Evolutionary conservation across 768 basidiomycete species (phyloP), one percentile per base, ranked within the genome.

Genomic region (Exidia glandulosa): DNA sequence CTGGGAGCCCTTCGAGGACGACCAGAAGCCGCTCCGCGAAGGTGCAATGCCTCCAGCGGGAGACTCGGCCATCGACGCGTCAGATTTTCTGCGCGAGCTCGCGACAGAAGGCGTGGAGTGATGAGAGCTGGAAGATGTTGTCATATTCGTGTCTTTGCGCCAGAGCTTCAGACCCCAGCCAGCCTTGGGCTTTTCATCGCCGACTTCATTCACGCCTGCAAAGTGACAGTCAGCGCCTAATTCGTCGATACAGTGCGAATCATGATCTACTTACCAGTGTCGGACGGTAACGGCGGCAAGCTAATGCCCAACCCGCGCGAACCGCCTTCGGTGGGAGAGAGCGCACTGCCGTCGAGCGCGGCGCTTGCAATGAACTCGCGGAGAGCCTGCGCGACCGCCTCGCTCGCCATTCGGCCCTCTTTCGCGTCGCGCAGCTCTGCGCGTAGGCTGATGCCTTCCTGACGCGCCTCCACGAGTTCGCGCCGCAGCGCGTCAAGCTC

Each of bases 321-420:
- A 27, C 36, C 58, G 34, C 23, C 33, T 32, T 56, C 37, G n/a
- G 47, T 48, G 30, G 65, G 56, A n/a, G 59, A n/a, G n/a, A n/a
- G 45, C 55, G 69, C 72, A 9, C 87, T 87, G 56, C 88, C 76
- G 60, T 83, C 82, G 68, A 86, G 83, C 7, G 34, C 63, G 34
- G 34, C 16, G 34, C 89, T 84, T 25, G 81, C 82, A 63, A 91
- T 90, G 68, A 88, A 97, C 60, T 84, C 86, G 37, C 93, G 79
- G 47, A 98, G 75, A 0, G 88, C 90, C 58, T 81, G 84, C 63
- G 89, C 83, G 69, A 91, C 94, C 1, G 81, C 81, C 64, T 97
- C 93, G 34, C 88, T 90, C 3, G 94, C 94, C 67, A 91, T 85
- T 55, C 84, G 78, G 2, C 89, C 91, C 71, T 97, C 94, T 62